A percentile compares a stretch with the other conserved stretches of the same genome.
Evolutionary conservation across 345 rosid species (phyloP).

Genomic region (Salix purpurea): DNA sequence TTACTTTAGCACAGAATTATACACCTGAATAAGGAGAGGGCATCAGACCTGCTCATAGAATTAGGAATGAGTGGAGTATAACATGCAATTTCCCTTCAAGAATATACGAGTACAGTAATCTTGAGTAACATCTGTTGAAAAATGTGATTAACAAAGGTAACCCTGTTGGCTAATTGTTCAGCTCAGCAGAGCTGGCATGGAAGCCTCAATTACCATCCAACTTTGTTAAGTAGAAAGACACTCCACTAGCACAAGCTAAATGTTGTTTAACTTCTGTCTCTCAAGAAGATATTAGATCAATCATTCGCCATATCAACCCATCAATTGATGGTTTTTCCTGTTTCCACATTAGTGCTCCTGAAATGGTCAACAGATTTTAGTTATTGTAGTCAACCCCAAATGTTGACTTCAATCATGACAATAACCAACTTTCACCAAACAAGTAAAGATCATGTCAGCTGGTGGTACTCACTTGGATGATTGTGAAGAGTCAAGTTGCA

Average conservation of each 20-base stretch:
- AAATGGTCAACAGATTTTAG: neutral
- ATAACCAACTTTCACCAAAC: too few relatives aligned
- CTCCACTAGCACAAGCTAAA: neutral
- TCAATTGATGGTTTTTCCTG: slow-evolving; percentile 27
- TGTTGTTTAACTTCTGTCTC: neutral
- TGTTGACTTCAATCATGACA: neutral
- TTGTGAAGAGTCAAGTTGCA: slow-evolving; percentile 76
- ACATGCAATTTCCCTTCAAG: too few relatives aligned
- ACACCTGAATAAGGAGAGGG: neutral
- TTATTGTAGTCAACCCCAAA: neutral
- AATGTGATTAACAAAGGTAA: too few relatives aligned
- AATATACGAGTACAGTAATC: too few relatives aligned
- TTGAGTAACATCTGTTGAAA: neutral
- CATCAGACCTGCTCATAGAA: too few relatives aligned
- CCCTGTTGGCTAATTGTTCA: neutral
- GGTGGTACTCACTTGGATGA: slow-evolving; percentile 52
- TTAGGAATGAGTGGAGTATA: too few relatives aligned
- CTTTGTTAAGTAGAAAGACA: neutral
- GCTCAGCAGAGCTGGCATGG: neutral
- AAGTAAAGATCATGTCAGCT: neutral
- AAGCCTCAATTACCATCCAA: neutral
- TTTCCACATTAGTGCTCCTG: slow-evolving; percentile 26
- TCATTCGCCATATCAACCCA: neutral
- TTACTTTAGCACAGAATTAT: neutral
- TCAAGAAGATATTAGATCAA: neutral